Evolutionary conservation across 371 early-diverging fungal species (phyloP).

Genomic region (Mortierella sp.): DNA sequence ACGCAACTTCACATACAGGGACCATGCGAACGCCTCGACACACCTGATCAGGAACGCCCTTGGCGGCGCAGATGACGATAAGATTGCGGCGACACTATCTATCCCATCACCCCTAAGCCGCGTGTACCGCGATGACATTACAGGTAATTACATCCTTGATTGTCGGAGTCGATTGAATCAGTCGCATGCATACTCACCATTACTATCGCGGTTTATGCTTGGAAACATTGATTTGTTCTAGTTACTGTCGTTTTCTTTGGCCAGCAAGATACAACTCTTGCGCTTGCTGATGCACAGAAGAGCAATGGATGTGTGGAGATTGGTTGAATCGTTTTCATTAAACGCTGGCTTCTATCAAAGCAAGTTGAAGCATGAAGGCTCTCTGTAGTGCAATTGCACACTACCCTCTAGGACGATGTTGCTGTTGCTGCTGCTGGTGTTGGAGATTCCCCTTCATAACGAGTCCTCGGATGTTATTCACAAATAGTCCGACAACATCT

Average conservation of each 20-base stretch:
- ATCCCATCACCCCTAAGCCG: constrained; percentile 63
- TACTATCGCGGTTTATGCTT: too few species aligned
- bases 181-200: too few species aligned
- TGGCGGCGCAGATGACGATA: constrained; percentile 61
- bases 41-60: constrained; percentile 86
- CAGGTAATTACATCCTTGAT: constrained; percentile 41
- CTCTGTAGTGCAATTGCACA: too few species aligned
- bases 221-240: too few species aligned
- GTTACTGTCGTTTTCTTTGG: constrained; percentile 86
- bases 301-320: constrained; percentile 14
- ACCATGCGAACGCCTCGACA: constrained; percentile 86
- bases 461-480: constrained; percentile 65
- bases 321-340: too few species aligned
- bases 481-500: constrained; percentile 62
- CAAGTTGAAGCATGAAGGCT: too few species aligned
- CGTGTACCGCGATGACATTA: constrained; percentile 94
- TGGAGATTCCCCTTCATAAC: constrained; percentile 13
- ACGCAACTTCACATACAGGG: constrained; percentile 46
- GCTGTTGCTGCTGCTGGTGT: constrained; percentile 11
- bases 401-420: constrained; percentile 2
- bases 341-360: too few species aligned
- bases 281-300: constrained; percentile 16
- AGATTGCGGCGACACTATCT: constrained; percentile 41
- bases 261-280: constrained; percentile 22
- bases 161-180: neutral